Evolutionary conservation across 495 filamentous ascomycete genomes (phyloP), one percentile per base, ranked within the genome.

Genomic region (Aspergillus affinis): DNA sequence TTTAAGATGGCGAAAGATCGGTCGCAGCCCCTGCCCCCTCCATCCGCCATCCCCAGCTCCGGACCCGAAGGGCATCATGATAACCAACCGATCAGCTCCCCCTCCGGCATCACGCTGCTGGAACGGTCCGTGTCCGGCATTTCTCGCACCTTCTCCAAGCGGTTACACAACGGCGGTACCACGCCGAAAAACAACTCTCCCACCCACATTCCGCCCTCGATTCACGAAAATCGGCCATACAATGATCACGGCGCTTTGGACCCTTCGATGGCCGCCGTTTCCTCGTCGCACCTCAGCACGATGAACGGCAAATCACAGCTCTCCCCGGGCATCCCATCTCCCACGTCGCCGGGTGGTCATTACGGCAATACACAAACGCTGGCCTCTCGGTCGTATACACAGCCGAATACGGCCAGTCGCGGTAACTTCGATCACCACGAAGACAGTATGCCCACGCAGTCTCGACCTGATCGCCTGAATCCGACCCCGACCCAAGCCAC

Each of bases 1-100:
- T 85, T 96, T 65, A 89, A 92, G 48, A 86, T 96, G 75, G 87
- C 86, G 60, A 98, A 98, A 71, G 92, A 98, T 64, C 86, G 84
- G 61, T 90, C 93, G 55, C 90, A 93, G 66, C 94, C 94, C 17
- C 76, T 98, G 4, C 94, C 94, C 19, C 74, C 76, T 46, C 74
- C 74, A 12, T 72, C 83, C 67, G 60, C 80, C 70, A 54, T 61
- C n/a, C 55, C 55, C 6, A 47, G 7, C 4, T 52, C 63, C 2
- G 63, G 51, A 2, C 54, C 57, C 18, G 73, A 75, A n/a, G 55
- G 44, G 13, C 63, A 69, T 32, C 65, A 75, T 44, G 76, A 81
- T 51, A 69, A 64, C 44, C 70, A 76, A 49, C 69, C 74, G 19
- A 72, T 80, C 19, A 73, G 74, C 54, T 74, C 81, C 50, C 73